These are phyloP conservation scores for Arxiozyma heterogenica DNA, from an alignment of 1,139 yeast species.

Conservation along the genomic window DNA sequence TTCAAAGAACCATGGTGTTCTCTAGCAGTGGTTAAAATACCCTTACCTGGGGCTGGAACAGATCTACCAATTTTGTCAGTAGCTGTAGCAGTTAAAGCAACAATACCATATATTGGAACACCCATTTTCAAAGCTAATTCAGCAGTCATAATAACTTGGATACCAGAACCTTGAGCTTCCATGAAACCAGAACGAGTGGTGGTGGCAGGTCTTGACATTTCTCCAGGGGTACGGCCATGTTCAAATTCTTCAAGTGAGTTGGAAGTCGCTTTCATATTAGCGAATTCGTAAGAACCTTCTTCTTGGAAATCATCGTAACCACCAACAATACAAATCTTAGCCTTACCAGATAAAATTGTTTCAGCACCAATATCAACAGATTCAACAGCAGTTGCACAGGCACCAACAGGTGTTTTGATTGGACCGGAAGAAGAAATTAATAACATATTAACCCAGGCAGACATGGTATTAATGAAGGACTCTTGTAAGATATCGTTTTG, in stretches of 20 bases:
- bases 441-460: slow-evolving; percentile 99
- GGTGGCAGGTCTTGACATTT: slow-evolving; percentile 98
- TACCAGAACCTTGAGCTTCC: slow-evolving; percentile 99
- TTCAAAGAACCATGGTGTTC: slow-evolving; percentile 81
- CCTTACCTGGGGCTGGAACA: slow-evolving; percentile 99
- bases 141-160: slow-evolving; percentile 92
- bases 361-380: slow-evolving; percentile 95
- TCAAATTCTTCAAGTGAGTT: slow-evolving; percentile 78
- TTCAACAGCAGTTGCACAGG: slow-evolving; percentile 98
- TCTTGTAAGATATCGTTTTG: slow-evolving; percentile 96
- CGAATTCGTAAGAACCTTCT: slow-evolving; percentile 96
- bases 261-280: slow-evolving; percentile 97
- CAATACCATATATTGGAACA: slow-evolving; percentile 94
- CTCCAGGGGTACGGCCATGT: slow-evolving; percentile 95
- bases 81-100: slow-evolving; percentile 93
- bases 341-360: slow-evolving; percentile 85
- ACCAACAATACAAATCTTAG: slow-evolving; percentile 93
- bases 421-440: slow-evolving; percentile 97
- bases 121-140: slow-evolving; percentile 94
- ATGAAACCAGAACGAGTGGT: slow-evolving; percentile 94
- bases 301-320: slow-evolving; percentile 99
- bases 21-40: slow-evolving; percentile 95
- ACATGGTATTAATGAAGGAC: slow-evolving; percentile 96
- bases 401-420: slow-evolving; percentile 98
- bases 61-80: slow-evolving; percentile 98